phyloP scores from a whole-genome alignment of 345 rosid species.

The Dimocarpus longan region DNA sequence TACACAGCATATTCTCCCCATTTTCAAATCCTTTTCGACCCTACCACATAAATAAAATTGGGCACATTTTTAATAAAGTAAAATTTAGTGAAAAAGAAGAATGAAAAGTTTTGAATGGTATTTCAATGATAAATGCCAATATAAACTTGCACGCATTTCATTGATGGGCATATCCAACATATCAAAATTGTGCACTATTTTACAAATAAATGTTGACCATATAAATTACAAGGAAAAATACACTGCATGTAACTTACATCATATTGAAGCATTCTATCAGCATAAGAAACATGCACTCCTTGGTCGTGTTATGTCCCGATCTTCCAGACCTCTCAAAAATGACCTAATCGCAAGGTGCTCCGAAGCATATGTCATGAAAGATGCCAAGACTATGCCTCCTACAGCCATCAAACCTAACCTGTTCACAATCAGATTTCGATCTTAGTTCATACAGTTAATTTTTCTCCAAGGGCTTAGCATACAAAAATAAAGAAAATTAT shows the following conservation, averaged over 20 bases:
- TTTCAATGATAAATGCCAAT: neutral
- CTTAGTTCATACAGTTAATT: neutral
- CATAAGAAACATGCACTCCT: slow-evolving; percentile 51
- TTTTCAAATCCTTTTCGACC: neutral
- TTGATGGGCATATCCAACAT: neutral
- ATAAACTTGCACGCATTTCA: neutral
- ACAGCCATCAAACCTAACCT: slow-evolving; percentile 88
- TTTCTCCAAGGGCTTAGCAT: neutral
- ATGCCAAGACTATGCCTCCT: slow-evolving; percentile 73
- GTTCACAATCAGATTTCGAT: slow-evolving; percentile 19
- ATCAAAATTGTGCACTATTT: slow-evolving; percentile 11
- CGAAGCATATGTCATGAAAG: slow-evolving; percentile 90
- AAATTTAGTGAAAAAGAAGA: neutral
- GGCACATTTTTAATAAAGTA: neutral
- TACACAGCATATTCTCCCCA: neutral
- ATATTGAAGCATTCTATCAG: slow-evolving; percentile 32
- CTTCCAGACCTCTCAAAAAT: slow-evolving; percentile 72
- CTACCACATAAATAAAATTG: too few species aligned
- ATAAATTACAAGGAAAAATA: slow-evolving; percentile 22
- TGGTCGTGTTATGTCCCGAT: slow-evolving; percentile 50
- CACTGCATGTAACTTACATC: slow-evolving; percentile 25
- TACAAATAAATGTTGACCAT: slow-evolving; percentile 28
- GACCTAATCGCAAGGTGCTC: slow-evolving; percentile 76
- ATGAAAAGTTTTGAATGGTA: neutral
- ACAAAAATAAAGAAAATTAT: neutral